A percentile compares a stretch with the other conserved stretches of the same genome.
Evolutionary conservation across 148 eudicot species (phyloP).

Genomic region (Diospyros kaki): DNA sequence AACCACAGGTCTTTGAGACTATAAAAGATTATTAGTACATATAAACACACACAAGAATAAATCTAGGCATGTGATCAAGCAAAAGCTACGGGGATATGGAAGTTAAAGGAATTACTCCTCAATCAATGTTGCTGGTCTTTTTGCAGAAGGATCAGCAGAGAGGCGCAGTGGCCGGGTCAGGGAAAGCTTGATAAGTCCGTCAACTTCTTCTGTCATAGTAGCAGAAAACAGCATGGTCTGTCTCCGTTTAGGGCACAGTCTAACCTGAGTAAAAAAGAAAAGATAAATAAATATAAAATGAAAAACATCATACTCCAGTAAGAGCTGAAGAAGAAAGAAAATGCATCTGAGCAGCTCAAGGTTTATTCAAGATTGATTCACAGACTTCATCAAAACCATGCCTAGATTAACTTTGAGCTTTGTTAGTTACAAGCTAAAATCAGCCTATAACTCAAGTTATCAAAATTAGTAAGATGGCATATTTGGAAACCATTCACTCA

Average conservation of each 20-base stretch:
- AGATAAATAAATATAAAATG: background rate
- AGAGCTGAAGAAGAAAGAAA: background rate
- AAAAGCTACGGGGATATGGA: background rate
- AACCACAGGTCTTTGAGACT: background rate
- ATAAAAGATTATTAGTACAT: background rate
- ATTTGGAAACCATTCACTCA: background rate
- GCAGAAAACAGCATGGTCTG: slow-evolving; percentile 99
- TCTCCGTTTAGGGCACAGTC: slow-evolving; percentile 80
- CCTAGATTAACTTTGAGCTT: slow-evolving; percentile 1
- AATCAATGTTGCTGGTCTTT: slow-evolving; percentile 67
- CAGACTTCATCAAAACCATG: background rate
- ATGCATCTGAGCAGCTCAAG: background rate
- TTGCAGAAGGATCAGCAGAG: slow-evolving; percentile 84
- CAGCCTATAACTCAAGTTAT: background rate
- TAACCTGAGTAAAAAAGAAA: slow-evolving; percentile 39
- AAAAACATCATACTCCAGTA: background rate
- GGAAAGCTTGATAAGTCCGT: slow-evolving; percentile 73
- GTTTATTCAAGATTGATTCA: background rate
- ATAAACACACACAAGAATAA: background rate
- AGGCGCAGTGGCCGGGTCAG: slow-evolving; percentile 73
- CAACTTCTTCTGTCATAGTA: slow-evolving; percentile 86
- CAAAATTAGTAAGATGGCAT: background rate
- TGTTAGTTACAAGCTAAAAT: background rate
- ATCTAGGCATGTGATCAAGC: background rate
- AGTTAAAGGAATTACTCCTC: slow-evolving; percentile 51